Evolutionary conservation across 1,284 basidiomycete genomes (phyloP).

Genomic region (Fomitopsis palustris): DNA sequence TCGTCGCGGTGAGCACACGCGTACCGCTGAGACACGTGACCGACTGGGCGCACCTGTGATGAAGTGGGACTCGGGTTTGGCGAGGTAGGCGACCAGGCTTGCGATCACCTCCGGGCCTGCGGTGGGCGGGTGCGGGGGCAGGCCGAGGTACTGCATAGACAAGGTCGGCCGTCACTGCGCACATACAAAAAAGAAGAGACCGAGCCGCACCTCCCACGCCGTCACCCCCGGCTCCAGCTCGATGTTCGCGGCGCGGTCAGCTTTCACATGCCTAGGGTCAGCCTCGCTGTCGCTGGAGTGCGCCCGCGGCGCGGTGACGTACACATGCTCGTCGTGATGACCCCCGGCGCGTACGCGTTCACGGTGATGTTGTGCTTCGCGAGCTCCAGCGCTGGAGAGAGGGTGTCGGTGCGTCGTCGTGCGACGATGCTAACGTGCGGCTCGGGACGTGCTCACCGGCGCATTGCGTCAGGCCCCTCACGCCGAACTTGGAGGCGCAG

Average conservation of each 20-base stretch:
- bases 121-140: neutral
- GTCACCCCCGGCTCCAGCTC: neutral
- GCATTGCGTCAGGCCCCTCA: constrained; percentile 1
- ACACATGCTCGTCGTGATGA: constrained; percentile 4
- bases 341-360: constrained; percentile 8
- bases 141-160: neutral
- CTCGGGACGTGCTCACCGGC: neutral
- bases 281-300: no score
- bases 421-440: neutral
- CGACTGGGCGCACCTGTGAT: constrained; percentile 2
- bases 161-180: neutral
- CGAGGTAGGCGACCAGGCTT: constrained; percentile 4
- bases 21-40: no score
- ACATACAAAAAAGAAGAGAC: neutral
- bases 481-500: neutral
- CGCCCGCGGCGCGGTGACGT: neutral
- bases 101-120: constrained; percentile 3
- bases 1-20: neutral
- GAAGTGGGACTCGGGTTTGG: constrained; percentile 4
- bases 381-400: neutral
- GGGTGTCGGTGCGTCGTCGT: neutral
- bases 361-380: constrained; percentile 5
- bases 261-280: no score
- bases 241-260: neutral
- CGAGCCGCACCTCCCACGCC: neutral